Base-by-base conservation (phyloP, 805 yeast genomes). In the Blastobotrys parvus region DNA sequence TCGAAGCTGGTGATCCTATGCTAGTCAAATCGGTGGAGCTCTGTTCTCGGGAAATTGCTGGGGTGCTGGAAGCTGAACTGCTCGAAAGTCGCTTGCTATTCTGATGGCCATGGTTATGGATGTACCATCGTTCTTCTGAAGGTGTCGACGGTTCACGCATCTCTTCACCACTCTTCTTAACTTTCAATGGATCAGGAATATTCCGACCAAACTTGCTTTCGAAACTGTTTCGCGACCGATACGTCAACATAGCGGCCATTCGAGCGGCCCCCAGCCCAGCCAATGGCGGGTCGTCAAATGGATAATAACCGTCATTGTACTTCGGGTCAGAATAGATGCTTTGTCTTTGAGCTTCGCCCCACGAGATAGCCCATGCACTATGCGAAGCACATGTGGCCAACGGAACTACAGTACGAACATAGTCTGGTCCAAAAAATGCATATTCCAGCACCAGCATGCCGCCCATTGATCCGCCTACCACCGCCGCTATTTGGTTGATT, bases 291-390 rank as follows among this genome's bases (percentile, higher is more conserved):
- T 81, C 86, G n/a, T 74, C 73, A 25, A 74, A 67, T 10, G 78
- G 65, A 59, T 86, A 90, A 63, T 85, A 88, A 1, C 98, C 98
- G 57, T 89, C 96, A 44, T 75, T 71, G 61, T 88, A 92, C 58
- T 83, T 82, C 7, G 97, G 97, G 60, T 92, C 98, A 10, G 95
- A 82, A 63, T 89, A 92, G 22, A 92, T 87, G 49, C 95, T 80
- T 61, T 92, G 98, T 54, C 98, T 75, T 64, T 92, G 98, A 1
- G 98, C 94, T 59, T 92, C 98, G 43, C 94, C 90, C 98, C 98
- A 92, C 3, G 95, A 85, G 33, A 92, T 92, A 52, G 97, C 92
- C 98, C 98, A 92, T 0, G 98, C 98, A 2, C 94, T 82, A 35
- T 89, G 94, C 57, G 94, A 72, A 0, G 97, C 96, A 20, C 94